Base-by-base conservation (phyloP, 2,329 filamentous ascomycete genomes). In the Monosporascus ibericus region DNA sequence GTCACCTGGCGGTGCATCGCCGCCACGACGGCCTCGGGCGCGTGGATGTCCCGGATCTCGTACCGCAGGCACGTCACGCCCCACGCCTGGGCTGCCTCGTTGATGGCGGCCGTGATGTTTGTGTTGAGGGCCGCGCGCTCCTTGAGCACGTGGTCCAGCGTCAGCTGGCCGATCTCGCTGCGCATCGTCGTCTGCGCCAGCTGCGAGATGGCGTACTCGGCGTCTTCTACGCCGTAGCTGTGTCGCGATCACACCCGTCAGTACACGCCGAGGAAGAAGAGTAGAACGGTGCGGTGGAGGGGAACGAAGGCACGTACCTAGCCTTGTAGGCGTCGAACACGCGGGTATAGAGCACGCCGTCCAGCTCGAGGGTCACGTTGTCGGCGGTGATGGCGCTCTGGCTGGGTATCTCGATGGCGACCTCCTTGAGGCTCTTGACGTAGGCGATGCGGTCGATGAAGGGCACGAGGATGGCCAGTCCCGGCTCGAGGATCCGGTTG, bases 1-100 rank as follows among this genome's bases (percentile, higher is more conserved):
- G 94, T 97, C 48, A 99, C 94, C 70, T 97, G 92, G 58, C 94
- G 84, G 76, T 99, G 94, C 94, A 99, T 99, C 64, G 94, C 94
- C 64, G 92, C 90, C 55, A 97, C 92, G 14, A 99, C 94, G 48
- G 88, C 87, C 34, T 86, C 89, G 2, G 94, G 94, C 0, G 94
- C 94, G 73, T 99, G 94, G 65, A 99, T 99, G 71, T 99, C 94
- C 61, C 94, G 82, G 69, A 99, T 99, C 73, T 99, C 94, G 76
- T 99, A 99, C 53, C 94, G 87, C 56, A 99, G 80, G 68, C 94
- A 99, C 36, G 90, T 90, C 20, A 99, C 90, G 54, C 94, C 94
- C 94, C 94, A 99, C 50, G 92, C 92, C 64, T 95, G 87, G 5
- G 94, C 92, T 1, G 94, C 94, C 70, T 97, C 92, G 70, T 99